phyloP scores from a whole-genome alignment of 768 basidiomycete genomes.

The Termitomyces sp. region DNA sequence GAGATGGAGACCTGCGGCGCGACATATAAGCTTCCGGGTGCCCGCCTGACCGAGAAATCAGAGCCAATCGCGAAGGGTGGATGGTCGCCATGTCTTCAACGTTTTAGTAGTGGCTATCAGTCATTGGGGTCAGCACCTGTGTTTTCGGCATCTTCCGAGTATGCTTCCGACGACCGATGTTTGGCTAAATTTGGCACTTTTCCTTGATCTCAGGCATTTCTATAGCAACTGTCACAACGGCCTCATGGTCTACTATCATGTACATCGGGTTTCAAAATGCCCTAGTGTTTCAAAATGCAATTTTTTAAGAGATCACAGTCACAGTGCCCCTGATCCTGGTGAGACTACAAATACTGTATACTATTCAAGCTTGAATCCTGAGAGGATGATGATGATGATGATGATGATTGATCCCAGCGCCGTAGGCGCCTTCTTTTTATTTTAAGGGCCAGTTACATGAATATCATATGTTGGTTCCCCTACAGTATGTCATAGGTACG shows the following conservation, averaged over 20 bases:
- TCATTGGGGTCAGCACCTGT: too few relatives aligned
- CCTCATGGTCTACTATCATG: conserved; percentile 14
- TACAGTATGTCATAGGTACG: too few relatives aligned
- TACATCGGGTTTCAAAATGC: too few relatives aligned
- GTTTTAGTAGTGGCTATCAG: not conserved
- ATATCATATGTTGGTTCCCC: too few relatives aligned
- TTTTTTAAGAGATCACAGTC: not conserved
- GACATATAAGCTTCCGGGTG: conserved; percentile 3
- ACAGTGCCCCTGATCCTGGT: not conserved
- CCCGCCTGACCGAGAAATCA: conserved; percentile 11
- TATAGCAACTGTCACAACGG: not conserved
- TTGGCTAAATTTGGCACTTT: not conserved
- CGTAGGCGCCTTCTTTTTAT: too few relatives aligned
- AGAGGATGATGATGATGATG: too few relatives aligned
- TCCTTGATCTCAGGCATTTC: not conserved
- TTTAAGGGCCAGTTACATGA: too few relatives aligned
- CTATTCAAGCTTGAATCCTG: not conserved
- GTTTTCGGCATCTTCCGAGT: not conserved
- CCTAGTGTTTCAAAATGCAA: not conserved
- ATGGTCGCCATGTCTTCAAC: conserved; percentile 11
- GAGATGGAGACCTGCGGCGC: conserved; percentile 33
- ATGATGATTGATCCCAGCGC: too few relatives aligned
- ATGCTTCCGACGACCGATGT: not conserved
- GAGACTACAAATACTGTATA: not conserved
- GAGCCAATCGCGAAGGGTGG: conserved; percentile 14